Evolutionary conservation across 2,329 filamentous ascomycete genomes (phyloP).

Genomic region (Colletotrichum coccodes): DNA sequence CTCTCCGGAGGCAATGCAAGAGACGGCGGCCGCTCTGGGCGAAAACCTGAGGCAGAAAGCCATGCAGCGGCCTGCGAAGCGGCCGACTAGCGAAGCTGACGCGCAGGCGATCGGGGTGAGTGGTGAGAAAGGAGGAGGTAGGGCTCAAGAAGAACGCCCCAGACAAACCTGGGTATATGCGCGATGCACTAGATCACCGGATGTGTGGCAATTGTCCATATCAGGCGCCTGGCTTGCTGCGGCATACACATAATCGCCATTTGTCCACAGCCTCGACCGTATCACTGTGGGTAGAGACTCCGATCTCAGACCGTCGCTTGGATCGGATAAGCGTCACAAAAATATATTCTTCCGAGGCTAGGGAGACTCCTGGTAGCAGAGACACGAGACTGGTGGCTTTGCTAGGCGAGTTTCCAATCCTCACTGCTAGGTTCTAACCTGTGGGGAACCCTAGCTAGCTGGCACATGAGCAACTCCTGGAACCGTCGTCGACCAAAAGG

Average conservation of each 20-base stretch:
- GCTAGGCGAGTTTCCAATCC: not conserved
- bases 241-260: too few relatives aligned
- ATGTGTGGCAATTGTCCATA: not conserved
- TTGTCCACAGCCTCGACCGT: not conserved
- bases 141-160: not conserved
- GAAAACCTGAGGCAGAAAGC: not conserved
- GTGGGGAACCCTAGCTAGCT: not conserved
- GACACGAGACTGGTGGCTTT: not conserved
- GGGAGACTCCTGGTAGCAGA: not conserved
- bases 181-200: not conserved
- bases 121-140: not conserved
- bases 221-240: not conserved
- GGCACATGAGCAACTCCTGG: not conserved
- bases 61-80: not conserved
- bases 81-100: constrained; percentile 12
- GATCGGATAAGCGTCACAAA: too few relatives aligned
- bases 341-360: not conserved
- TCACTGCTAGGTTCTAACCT: not conserved
- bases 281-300: too few relatives aligned
- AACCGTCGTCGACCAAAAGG: not conserved
- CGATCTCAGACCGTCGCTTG: not conserved
- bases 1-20: not conserved
- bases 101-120: constrained; percentile 1
- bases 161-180: not conserved
- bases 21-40: not conserved